Base-by-base conservation (phyloP, 164 flowering plant genomes). In the Dillenia turbinata region DNA sequence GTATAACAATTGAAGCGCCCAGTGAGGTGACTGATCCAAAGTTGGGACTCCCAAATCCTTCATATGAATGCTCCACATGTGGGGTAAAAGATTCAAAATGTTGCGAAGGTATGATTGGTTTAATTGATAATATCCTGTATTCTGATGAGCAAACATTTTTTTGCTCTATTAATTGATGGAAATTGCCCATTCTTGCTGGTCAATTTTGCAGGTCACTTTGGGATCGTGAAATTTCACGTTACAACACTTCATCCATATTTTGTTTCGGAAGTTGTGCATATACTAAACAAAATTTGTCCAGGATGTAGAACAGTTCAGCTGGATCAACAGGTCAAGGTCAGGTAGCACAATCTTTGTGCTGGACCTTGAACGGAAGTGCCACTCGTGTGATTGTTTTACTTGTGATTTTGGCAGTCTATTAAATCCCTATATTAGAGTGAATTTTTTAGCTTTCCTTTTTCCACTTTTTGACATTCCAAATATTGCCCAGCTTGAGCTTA, bases 241-340 rank as follows among this genome's bases (percentile, higher is more conserved):
- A 75, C 85, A 24, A 69, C 88, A 57, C 73, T 82, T 19, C 84
- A 95, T 78, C 97, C 97, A 0, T 80, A 80, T 69, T 87, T 65
- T 57, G 11, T 85, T 12, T 59, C 83, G 12, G 97, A 86, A 69
- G 78, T 82, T 57, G 85, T 74, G 12, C 68, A 79, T 16, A 63
- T 88, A 44, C 69, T 95, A 70, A 90, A 95, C 67, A 81, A 71
- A 62, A 66, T 95, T 43, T 95, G 99, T 57, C 96, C 96, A 19
- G 88, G 84, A 54, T 95, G 99, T 73, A 86, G 84, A 77, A 69
- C 83, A 47, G 11, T 79, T 47, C 75, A 76, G 63, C 56, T 69
- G 50, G 73, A 72, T 19, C 43, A 19, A 61, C 44, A 57, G 77
- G 73, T 57, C 62, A 83, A 87, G 97, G 97, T 87, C 74, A 80